Conservation (phyloP, 2,329 filamentous ascomycete genomes). For the Fusarium mundagurra region DNA sequence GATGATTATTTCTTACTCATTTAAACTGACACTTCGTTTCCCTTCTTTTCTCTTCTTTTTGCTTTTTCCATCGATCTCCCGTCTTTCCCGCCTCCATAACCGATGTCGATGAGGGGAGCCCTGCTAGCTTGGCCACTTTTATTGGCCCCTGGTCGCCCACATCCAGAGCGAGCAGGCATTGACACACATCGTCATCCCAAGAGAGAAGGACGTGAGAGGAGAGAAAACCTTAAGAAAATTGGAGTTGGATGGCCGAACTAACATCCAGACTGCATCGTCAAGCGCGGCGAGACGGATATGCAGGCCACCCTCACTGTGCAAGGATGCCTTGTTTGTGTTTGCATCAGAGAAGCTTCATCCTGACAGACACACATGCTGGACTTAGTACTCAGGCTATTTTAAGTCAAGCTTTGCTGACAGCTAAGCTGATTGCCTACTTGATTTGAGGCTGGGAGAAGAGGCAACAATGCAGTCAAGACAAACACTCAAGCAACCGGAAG, state of each 20-base stretch:
- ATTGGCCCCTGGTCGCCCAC: constrained; percentile 18
- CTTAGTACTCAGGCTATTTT: not conserved
- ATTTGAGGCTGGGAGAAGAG: constrained; percentile 17
- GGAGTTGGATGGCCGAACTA: constrained; percentile 9
- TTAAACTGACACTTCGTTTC: constrained; percentile 4
- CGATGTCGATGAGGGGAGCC: constrained; percentile 26
- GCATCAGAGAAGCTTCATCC: constrained; percentile 19
- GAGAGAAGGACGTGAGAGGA: constrained; percentile 11
- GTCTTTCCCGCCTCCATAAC: constrained; percentile 37
- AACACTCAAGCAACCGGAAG: not conserved
- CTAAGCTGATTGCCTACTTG: not conserved
- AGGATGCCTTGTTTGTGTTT: constrained; percentile 22
- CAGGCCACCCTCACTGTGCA: constrained; percentile 22
- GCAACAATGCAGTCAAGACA: constrained; percentile 6
- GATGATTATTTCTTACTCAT: not conserved
- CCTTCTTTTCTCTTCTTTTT: constrained; percentile 36
- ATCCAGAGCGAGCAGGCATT: constrained; percentile 10
- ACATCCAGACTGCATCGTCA: constrained; percentile 19
- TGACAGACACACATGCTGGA: not conserved
- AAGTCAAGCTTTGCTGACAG: constrained; percentile 3
- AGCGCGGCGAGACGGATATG: constrained; percentile 33
- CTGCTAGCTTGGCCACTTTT: constrained; percentile 13
- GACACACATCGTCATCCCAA: constrained; percentile 1
- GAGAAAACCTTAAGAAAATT: constrained; percentile 2
- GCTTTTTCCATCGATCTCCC: constrained; percentile 39